Conservation (phyloP, 495 filamentous ascomycete genomes). For the Talaromyces thailandensis region DNA sequence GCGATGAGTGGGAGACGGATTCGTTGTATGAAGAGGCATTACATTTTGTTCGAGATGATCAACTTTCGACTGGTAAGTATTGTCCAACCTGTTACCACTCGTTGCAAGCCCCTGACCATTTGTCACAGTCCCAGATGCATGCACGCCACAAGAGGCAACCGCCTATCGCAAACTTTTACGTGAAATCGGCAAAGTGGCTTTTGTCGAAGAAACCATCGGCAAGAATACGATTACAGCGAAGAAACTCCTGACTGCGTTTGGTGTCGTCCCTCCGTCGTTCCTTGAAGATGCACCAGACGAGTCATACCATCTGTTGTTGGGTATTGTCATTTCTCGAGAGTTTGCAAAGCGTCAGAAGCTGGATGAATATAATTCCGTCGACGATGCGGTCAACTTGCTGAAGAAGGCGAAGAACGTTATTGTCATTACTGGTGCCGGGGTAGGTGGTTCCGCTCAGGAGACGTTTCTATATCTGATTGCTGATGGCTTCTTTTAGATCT, state of each 20-base stretch:
- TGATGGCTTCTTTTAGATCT: slow-evolving; percentile 45
- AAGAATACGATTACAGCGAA: slow-evolving; percentile 60
- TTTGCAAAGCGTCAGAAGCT: slow-evolving; percentile 75
- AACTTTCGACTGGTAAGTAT: slow-evolving; percentile 45
- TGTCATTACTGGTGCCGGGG: slow-evolving; percentile 87
- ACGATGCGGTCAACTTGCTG: slow-evolving; percentile 77
- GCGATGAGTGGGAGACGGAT: slow-evolving; percentile 56
- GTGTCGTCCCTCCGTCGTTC: slow-evolving; percentile 65
- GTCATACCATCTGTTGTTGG: slow-evolving; percentile 65
- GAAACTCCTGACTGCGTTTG: slow-evolving; percentile 89
- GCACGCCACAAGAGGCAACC: slow-evolving; percentile 65
- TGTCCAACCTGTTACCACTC: slow-evolving; percentile 6
- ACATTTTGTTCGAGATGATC: slow-evolving; percentile 52
- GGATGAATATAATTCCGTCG: slow-evolving; percentile 70
- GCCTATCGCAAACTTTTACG: slow-evolving; percentile 61
- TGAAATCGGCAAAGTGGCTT: slow-evolving; percentile 63
- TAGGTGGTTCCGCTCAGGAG: slow-evolving; percentile 20
- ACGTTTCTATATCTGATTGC: background rate
- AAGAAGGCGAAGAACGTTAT: slow-evolving; percentile 73
- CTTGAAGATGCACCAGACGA: slow-evolving; percentile 66
- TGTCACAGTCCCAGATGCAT: slow-evolving; percentile 45
- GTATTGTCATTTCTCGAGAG: slow-evolving; percentile 72
- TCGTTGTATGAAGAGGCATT: slow-evolving; percentile 63
- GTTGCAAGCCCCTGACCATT: slow-evolving; percentile 10
- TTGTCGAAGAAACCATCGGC: slow-evolving; percentile 64